Evolutionary conservation across 2,329 filamentous ascomycete species (phyloP), one percentile per base, ranked within the genome.

Genomic region (Hymenoscyphus scutula): DNA sequence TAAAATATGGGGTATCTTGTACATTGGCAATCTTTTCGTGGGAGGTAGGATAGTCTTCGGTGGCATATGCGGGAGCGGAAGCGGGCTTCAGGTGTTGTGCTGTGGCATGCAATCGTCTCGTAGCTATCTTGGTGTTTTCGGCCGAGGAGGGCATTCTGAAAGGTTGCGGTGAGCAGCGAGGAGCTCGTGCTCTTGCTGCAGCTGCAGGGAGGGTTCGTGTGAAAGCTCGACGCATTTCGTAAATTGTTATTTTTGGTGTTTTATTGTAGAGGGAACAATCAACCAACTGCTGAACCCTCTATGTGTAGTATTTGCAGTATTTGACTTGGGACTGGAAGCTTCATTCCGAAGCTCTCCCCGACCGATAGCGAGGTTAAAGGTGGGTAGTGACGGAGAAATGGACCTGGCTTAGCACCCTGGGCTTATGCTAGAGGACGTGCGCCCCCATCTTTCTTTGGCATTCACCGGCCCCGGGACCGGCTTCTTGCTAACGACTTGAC

Each of bases 1-100:
- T 75, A 76, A 95, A 95, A 80, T 90, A 92, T 30, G 87, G 89
- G 15, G 91, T 94, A 74, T 93, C 85, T 70, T 83, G 77, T 41
- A 89, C 86, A 63, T 84, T 77, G 69, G 83, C 72, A 70, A 92
- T 87, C 78, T 86, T 86, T 60, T 89, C 87, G 79, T 95, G 91
- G 25, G 82, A 86, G 60, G 81, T 89, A 29, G 89, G 89, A 76
- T 88, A 94, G 74, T 77, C 82, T 55, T 81, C 82, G 11, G 84
- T 78, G 23, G 81, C 84, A 61, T 82, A 84, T 53, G 81, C 79
- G 59, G 86, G 77, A 48, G 41, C 41, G 23, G 78, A 78, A 63
- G 80, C 78, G 30, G 83, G 79, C 69, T 79, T 79, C 54, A 86
- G 78, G 68, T 85, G 82, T 69, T 79, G 79, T 11, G 81, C 80